Conservation (phyloP, 2,329 filamentous ascomycete species). For the Diaporthe australafricana region DNA sequence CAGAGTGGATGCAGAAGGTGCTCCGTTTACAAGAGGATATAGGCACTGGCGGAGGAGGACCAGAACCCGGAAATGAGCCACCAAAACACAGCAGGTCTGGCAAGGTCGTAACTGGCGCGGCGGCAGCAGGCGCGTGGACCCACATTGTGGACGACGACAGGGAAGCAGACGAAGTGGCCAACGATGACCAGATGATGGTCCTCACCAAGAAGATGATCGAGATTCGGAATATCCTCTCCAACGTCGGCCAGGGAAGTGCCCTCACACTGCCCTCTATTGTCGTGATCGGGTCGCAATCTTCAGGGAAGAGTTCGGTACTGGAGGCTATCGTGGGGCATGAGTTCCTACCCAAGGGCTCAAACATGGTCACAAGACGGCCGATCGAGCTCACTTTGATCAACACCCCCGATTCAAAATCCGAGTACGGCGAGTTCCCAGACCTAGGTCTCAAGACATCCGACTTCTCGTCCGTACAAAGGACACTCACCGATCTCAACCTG, state of each 20-base stretch:
- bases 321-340: slow-evolving; percentile 98
- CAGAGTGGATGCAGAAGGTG: slow-evolving; percentile 84
- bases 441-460: slow-evolving; percentile 90
- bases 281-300: slow-evolving; percentile 98
- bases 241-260: slow-evolving; percentile 89
- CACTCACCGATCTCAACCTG: slow-evolving; percentile 92
- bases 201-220: slow-evolving; percentile 99
- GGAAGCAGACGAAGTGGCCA: slow-evolving; percentile 73
- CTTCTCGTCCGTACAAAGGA: slow-evolving; percentile 91
- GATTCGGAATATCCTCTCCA: slow-evolving; percentile 90
- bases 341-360: slow-evolving; percentile 96
- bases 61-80: slow-evolving; percentile 62
- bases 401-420: slow-evolving; percentile 85
- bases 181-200: slow-evolving; percentile 99
- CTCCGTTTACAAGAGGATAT: slow-evolving; percentile 71
- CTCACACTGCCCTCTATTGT: slow-evolving; percentile 95
- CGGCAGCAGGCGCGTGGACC: slow-evolving; percentile 74
- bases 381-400: slow-evolving; percentile 98
- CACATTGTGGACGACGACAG: slow-evolving; percentile 72
- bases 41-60: slow-evolving; percentile 61
- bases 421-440: slow-evolving; percentile 97
- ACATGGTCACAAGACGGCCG: slow-evolving; percentile 96
- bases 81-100: slow-evolving; percentile 70
- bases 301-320: slow-evolving; percentile 95
- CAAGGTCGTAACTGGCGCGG: slow-evolving; percentile 71